These are phyloP conservation scores for Kodamaea arcana DNA, from an alignment of 1,139 yeast species.

Conservation along the genomic window DNA sequence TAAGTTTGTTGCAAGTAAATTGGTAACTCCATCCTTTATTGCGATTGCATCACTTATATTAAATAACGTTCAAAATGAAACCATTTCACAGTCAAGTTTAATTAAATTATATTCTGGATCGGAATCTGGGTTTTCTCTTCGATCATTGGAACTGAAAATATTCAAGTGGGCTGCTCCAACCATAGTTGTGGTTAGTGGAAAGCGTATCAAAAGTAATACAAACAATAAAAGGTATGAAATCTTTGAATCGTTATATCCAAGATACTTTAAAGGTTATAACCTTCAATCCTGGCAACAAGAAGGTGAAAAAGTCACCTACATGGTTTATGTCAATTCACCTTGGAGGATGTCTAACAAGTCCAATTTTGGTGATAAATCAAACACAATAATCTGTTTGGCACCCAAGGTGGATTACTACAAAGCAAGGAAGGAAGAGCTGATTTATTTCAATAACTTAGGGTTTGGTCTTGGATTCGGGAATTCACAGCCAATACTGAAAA, in stretches of 20 bases:
- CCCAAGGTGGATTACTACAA: slow-evolving; percentile 62
- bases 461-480: slow-evolving; percentile 83
- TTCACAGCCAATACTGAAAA: slow-evolving; percentile 53
- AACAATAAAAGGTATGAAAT: slow-evolving; percentile 46
- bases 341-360: slow-evolving; percentile 75
- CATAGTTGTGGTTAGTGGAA: slow-evolving; percentile 64
- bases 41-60: slow-evolving; percentile 39
- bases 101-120: slow-evolving; percentile 70
- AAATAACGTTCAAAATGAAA: slow-evolving; percentile 14
- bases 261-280: slow-evolving; percentile 24
- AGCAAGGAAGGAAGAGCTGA: slow-evolving; percentile 36
- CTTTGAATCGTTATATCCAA: slow-evolving; percentile 53
- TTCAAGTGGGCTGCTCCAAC: slow-evolving; percentile 93
- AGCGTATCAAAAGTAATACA: slow-evolving; percentile 41
- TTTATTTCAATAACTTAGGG: slow-evolving; percentile 64
- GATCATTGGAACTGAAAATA: slow-evolving; percentile 78
- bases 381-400: slow-evolving; percentile 56
- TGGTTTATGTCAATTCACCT: slow-evolving; percentile 59
- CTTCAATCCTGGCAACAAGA: slow-evolving; percentile 30
- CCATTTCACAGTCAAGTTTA: slow-evolving; percentile 37
- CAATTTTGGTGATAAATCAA: slow-evolving; percentile 60
- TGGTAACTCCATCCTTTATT: slow-evolving; percentile 38
- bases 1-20: slow-evolving; percentile 20
- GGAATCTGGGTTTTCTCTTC: slow-evolving; percentile 77
- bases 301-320: slow-evolving; percentile 51